Evolutionary conservation across 345 rosid species (phyloP).

Genomic region (Xanthoceras sorbifolium): DNA sequence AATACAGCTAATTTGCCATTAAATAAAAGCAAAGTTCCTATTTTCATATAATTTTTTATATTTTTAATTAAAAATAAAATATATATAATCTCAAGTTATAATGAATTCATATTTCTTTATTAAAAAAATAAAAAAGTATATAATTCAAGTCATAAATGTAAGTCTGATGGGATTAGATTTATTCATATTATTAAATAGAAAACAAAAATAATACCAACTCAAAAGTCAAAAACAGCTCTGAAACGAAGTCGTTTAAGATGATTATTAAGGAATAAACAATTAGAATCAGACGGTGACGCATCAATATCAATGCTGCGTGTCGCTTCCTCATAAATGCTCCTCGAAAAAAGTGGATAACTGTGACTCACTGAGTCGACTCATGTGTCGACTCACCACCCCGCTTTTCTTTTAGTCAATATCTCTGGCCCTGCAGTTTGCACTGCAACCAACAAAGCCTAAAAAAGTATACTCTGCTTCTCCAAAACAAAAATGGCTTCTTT

Average conservation of each 20-base stretch:
- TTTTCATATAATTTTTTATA: too few species aligned
- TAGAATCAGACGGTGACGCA: background rate
- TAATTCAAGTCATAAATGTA: too few species aligned
- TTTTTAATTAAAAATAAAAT: too few species aligned
- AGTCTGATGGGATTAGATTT: too few species aligned
- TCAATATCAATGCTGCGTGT: slow-evolving; percentile 20
- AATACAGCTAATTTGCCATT: too few species aligned
- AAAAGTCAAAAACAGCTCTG: background rate
- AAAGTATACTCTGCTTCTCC: background rate
- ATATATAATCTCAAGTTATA: too few species aligned
- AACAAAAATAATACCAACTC: background rate
- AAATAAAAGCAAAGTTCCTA: too few species aligned
- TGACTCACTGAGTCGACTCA: slow-evolving; percentile 14
- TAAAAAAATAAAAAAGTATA: too few species aligned
- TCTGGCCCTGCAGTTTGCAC: too few species aligned
- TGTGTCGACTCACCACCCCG: background rate
- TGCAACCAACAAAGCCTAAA: background rate
- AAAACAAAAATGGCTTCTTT: slow-evolving; percentile 24
- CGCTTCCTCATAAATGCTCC: slow-evolving; percentile 15
- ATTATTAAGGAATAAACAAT: background rate
- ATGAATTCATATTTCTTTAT: too few species aligned
- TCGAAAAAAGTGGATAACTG: too few species aligned
- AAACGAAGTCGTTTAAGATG: background rate
- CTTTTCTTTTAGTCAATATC: background rate
- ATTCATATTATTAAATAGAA: too few species aligned